Conservation (phyloP, 805 yeast species). For the Metschnikowia baotianmanensis region DNA sequence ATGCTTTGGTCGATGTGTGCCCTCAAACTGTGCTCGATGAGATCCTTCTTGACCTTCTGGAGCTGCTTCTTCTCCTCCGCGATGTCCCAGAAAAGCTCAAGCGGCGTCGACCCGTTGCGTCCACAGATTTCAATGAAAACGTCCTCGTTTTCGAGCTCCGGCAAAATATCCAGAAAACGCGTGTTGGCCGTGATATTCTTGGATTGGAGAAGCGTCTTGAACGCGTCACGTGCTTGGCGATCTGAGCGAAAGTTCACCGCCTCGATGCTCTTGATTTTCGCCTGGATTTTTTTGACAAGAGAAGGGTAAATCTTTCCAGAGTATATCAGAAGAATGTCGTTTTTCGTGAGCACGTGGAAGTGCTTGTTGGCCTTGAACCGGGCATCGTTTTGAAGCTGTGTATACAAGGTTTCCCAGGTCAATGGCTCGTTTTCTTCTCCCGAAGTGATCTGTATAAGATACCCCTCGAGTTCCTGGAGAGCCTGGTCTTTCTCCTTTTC, state of each 20-base stretch:
- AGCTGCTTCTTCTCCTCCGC: constrained; percentile 60
- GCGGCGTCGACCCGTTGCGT: constrained; percentile 71
- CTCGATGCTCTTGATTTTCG: constrained; percentile 25
- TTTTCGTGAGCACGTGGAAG: constrained; percentile 47
- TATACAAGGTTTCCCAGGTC: constrained; percentile 40
- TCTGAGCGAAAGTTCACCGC: constrained; percentile 52
- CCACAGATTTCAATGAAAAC: constrained; percentile 65
- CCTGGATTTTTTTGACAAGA: constrained; percentile 21
- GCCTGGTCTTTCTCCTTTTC: constrained; percentile 45
- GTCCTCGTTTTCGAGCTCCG: constrained; percentile 50
- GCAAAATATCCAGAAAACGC: constrained; percentile 57
- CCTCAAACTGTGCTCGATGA: constrained; percentile 51
- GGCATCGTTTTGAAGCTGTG: constrained; percentile 40
- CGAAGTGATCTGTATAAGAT: constrained; percentile 41
- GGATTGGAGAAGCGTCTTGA: constrained; percentile 44
- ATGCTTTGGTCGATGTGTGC: constrained; percentile 21
- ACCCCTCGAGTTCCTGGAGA: constrained; percentile 48
- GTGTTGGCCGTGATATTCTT: constrained; percentile 47
- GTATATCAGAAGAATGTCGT: constrained; percentile 60
- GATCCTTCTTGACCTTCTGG: constrained; percentile 57
- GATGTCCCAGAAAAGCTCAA: constrained; percentile 73
- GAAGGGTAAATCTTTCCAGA: constrained; percentile 36
- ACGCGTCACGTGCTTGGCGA: constrained; percentile 63
- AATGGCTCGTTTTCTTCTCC: constrained; percentile 24
- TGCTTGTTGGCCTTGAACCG: constrained; percentile 61